Conservation (phyloP, 495 filamentous ascomycete genomes). For the Aspergillus haitiensis region DNA sequence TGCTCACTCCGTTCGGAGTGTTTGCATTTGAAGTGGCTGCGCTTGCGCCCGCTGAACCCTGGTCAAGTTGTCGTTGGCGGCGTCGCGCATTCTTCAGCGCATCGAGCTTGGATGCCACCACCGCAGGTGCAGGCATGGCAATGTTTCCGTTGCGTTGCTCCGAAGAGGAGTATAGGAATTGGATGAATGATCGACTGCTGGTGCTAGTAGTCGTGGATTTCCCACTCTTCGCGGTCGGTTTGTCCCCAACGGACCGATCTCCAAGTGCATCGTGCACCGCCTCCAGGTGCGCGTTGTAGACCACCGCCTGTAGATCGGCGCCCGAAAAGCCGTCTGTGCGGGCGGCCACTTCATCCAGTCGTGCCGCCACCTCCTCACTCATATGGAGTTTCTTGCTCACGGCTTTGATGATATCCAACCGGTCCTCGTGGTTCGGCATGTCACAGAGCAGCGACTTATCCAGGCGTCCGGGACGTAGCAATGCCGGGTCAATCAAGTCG, state of each 20-base stretch:
- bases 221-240: constrained; percentile 37
- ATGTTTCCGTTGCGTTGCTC: constrained; percentile 48
- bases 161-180: constrained; percentile 77
- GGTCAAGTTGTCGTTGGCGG: constrained; percentile 54
- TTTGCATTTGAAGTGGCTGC: constrained; percentile 10
- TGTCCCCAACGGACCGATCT: constrained; percentile 51
- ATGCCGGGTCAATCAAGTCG: constrained; percentile 90
- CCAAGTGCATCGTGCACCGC: constrained; percentile 91
- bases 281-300: constrained; percentile 96
- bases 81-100: constrained; percentile 68
- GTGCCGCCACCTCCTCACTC: constrained; percentile 52
- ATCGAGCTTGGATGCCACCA: constrained; percentile 71
- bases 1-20: constrained; percentile 31
- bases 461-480: constrained; percentile 83
- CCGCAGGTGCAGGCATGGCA: constrained; percentile 60
- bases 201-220: constrained; percentile 30
- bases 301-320: constrained; percentile 89
- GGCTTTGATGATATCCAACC: constrained; percentile 82
- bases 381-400: constrained; percentile 77
- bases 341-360: constrained; percentile 64
- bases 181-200: constrained; percentile 60
- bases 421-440: constrained; percentile 73
- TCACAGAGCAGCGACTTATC: constrained; percentile 92
- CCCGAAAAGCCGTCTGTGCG: constrained; percentile 90
- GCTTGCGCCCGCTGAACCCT: constrained; percentile 38